These are phyloP conservation scores for Phalaenopsis hybrid DNA, from an alignment of 116 monocot genomes.

Conservation along the genomic window DNA sequence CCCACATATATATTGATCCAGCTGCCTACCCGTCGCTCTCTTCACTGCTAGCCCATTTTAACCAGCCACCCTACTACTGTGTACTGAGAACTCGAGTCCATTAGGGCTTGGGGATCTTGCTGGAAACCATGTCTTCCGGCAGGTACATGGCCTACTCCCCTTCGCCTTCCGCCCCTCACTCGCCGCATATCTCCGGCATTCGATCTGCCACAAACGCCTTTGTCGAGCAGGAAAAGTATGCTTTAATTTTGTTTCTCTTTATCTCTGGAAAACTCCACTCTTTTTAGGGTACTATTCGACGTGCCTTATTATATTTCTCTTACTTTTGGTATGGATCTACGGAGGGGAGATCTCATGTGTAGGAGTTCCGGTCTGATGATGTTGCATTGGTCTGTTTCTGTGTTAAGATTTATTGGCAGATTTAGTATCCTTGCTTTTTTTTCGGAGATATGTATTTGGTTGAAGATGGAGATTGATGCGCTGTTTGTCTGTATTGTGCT, in stretches of 20 bases:
- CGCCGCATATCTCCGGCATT: conserved; percentile 37
- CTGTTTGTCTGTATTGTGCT: neutral
- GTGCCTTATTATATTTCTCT: neutral
- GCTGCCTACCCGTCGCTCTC: neutral
- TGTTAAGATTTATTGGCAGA: neutral
- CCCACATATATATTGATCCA: neutral
- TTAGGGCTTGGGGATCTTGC: conserved; percentile 25
- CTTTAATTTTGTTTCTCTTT: neutral
- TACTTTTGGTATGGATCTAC: neutral
- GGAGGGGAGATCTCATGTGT: neutral
- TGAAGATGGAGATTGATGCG: neutral
- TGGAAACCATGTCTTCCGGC: conserved; percentile 36
- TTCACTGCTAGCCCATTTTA: neutral
- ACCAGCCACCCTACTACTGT: neutral
- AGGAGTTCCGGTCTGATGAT: neutral
- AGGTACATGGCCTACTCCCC: conserved; percentile 55
- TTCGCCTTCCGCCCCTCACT: conserved; percentile 44
- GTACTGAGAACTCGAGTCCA: neutral
- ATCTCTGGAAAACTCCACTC: neutral
- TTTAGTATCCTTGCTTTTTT: neutral
- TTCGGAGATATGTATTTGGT: neutral
- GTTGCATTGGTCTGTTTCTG: neutral
- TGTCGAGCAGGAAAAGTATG: conserved; percentile 46
- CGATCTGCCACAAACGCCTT: conserved; percentile 30
- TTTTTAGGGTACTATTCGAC: neutral